Percentiles rank a stretch among this genome's conserved stretches.
Evolutionary conservation across 495 filamentous ascomycete genomes (phyloP).

Genomic region (Daldinia caldariorum): DNA sequence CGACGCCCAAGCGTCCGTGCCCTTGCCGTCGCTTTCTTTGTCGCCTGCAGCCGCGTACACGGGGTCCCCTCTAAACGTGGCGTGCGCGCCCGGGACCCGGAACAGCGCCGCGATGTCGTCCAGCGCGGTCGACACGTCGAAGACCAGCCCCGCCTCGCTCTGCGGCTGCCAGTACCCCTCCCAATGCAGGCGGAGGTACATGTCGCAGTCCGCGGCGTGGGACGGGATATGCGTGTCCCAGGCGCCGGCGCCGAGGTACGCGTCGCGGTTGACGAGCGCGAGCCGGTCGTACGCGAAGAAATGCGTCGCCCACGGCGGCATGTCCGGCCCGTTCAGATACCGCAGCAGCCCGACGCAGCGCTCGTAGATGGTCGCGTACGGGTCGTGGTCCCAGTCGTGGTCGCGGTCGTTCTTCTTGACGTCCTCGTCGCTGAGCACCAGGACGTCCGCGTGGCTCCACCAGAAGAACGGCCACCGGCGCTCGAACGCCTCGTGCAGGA

Average conservation of each 20-base stretch:
- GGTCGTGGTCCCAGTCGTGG: conserved; percentile 52
- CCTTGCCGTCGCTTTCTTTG: too few species aligned
- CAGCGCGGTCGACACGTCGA: conserved; percentile 59
- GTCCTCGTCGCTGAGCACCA: conserved; percentile 60
- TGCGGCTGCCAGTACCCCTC: conserved; percentile 59
- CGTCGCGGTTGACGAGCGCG: conserved; percentile 63
- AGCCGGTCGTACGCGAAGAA: conserved; percentile 69
- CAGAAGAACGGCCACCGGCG: conserved; percentile 65
- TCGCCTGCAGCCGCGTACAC: conserved; percentile 16
- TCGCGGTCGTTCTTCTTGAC: conserved; percentile 54
- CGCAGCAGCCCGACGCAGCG: conserved; percentile 48
- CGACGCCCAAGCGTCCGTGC: conserved; percentile 3
- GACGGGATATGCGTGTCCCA: conserved; percentile 72
- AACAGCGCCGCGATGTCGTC: conserved; percentile 60
- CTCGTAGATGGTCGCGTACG: conserved; percentile 59
- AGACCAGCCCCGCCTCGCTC: conserved; percentile 57
- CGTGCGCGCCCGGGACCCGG: conserved; percentile 47
- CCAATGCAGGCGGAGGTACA: conserved; percentile 66
- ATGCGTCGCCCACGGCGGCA: conserved; percentile 56
- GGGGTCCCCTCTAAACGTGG: conserved; percentile 47
- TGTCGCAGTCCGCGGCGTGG: conserved; percentile 66
- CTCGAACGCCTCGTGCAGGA: conserved; percentile 56
- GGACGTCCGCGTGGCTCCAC: conserved; percentile 69
- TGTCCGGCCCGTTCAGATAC: conserved; percentile 45
- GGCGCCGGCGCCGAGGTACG: conserved; percentile 62